Conservation (phyloP, 1,284 basidiomycete genomes). For the Heliocybe sulcata region DNA sequence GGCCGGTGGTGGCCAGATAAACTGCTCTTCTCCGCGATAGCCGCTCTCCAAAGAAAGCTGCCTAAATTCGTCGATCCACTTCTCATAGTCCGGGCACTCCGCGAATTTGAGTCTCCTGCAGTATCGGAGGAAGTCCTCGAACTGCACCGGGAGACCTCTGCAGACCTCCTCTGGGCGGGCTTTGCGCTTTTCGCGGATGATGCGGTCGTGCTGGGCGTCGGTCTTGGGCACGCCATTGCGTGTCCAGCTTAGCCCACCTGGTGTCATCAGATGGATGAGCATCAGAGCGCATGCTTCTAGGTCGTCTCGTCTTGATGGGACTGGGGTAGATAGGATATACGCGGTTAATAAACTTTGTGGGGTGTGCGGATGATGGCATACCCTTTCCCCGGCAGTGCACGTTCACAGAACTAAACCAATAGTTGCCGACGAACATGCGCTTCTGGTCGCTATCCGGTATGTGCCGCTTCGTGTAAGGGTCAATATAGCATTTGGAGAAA, state of each 20-base stretch:
- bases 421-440: constrained; percentile 73
- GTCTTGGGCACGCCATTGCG: constrained; percentile 68
- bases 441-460: constrained; percentile 59
- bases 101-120: constrained; percentile 59
- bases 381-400: constrained; percentile 72
- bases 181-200: constrained; percentile 53
- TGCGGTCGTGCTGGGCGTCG: constrained; percentile 47
- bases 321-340: constrained; percentile 25
- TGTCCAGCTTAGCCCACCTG: constrained; percentile 69
- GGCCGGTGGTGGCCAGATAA: constrained; percentile 63
- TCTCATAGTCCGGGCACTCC: constrained; percentile 57
- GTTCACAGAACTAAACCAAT: constrained; percentile 69
- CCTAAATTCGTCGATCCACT: constrained; percentile 54
- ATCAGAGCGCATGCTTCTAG: constrained; percentile 69
- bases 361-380: constrained; percentile 18
- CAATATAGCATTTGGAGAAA: constrained; percentile 70
- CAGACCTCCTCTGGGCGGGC: constrained; percentile 63
- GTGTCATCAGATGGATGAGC: constrained; percentile 71
- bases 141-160: constrained; percentile 55
- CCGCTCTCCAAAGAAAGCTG: constrained; percentile 52
- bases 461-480: constrained; percentile 51
- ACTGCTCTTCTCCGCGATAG: constrained; percentile 46
- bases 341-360: neutral
- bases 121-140: constrained; percentile 69
- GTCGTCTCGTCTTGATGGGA: constrained; percentile 69